Evolutionary conservation across 2,329 filamentous ascomycete species (phyloP), one percentile per base, ranked within the genome.

Genomic region (Hypoxylon sp.): DNA sequence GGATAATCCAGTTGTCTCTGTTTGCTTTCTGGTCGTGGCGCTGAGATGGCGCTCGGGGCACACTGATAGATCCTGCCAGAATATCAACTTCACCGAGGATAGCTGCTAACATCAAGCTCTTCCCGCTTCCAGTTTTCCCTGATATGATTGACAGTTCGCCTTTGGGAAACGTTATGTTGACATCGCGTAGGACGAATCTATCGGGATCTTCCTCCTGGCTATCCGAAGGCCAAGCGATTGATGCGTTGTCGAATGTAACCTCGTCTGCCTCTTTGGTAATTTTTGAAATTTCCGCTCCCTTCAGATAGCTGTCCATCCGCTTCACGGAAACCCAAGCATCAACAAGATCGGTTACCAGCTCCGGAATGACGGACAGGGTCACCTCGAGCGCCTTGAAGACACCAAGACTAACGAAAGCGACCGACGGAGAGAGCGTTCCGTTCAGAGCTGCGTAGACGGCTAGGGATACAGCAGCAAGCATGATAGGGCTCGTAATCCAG

Each of bases 341-440:
- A 26, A 94, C 82, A 1, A 87, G 83, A 67, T 91, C 87, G 0
- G 91, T 91, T 0, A 91, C 90, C 44, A 94, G 81, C 75, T 94
- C 92, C 0, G 93, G 93, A 14, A 96, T 81, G 46, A 92, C 83
- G 0, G 89, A 89, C 0, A 96, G 80, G 0, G 91, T 90, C 22
- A 90, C 84, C 76, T 96, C 92, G 22, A 96, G 84, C n/a, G 88
- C 85, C 66, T 87, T 88, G 78, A 96, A 93, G 50, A 94, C 85
- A 9, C 90, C 89, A 39, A 94, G 89, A 29, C 91, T 90, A 26
- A 93, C 93, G 72, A 96, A 96, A 1, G 93, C 93, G 10, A 94
- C 86, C 0, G 92, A 93, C 0, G 93, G 90, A 0, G 86, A 84
- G 9, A 96, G 82, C 0, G 83, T 81, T 3, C 89, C 90, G 71